Base-by-base conservation (phyloP, 2,329 filamentous ascomycete genomes). In the Xylariaceae sp. region DNA sequence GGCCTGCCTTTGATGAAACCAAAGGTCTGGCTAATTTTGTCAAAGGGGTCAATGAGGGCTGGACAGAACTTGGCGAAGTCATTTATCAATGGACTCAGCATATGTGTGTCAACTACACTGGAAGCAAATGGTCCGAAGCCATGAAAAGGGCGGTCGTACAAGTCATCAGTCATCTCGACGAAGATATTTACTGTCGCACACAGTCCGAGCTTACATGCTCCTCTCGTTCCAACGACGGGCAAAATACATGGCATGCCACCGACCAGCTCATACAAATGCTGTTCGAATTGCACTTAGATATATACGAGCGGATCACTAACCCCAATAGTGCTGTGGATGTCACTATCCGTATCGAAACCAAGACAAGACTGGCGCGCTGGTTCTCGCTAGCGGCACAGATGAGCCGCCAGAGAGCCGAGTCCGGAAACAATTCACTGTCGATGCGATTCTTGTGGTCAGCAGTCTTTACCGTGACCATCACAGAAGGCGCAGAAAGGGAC, bases 261-360 rank as follows among this genome's bases (percentile, higher is more conserved):
- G 71, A 75, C 48, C 61, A 63, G 1, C 68, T 82, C 5, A 68
- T 78, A 2, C 75, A 82, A 45, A 83, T 82, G 73, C 63, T 83
- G 1, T 81, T 83, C 44, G 82, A 85, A 59, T 71, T 85, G 5
- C 78, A 83, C 50, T 69, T 85, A 10, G 81, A 84, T 53, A 74
- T 83, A 6, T 82, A 80, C 54, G 79, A 82, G 51, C 71, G 76
- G 40, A 77, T 80, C 48, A 81, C 75, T 10, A 80, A 80, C 49
- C 77, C 78, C 1, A 81, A 72, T 58, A 81, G 76, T 48, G 73
- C 72, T 7, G 78, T 78, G 17, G 76, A 80, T 44, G 71, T 71
- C 42, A 67, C 63, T 5, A 75, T 75, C 11, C 71, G 76, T 2
- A 59, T 74, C 30, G 74, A 78, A 54, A 77, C 77, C 6, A 76